Conservation (phyloP, 768 basidiomycete genomes). For the Galerina marginata region DNA sequence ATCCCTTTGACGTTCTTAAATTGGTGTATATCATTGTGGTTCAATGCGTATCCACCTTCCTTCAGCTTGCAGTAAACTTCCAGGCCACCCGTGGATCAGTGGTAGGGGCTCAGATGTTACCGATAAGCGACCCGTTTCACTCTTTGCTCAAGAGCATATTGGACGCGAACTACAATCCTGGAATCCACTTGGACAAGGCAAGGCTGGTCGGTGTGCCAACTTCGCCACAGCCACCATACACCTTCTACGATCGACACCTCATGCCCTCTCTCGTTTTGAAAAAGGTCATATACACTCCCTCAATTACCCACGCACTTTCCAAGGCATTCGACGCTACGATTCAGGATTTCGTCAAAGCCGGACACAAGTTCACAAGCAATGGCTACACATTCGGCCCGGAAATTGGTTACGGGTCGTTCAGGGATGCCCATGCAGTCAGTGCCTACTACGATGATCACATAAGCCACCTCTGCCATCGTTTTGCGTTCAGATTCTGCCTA, state of each 20-base stretch:
- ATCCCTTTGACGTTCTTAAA: too few relatives aligned
- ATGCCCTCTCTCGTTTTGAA: neutral
- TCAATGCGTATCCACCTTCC: too few relatives aligned
- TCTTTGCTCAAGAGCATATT: too few relatives aligned
- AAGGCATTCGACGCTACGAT: neutral
- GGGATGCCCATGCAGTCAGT: neutral
- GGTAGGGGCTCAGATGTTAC: too few relatives aligned
- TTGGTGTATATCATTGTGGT: too few relatives aligned
- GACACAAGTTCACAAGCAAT: neutral
- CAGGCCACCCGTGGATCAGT: too few relatives aligned
- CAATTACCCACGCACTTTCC: neutral
- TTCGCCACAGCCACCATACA: neutral
- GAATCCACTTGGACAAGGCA: too few relatives aligned
- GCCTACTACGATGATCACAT: neutral
- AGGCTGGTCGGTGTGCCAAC: too few relatives aligned
- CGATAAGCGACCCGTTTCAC: too few relatives aligned
- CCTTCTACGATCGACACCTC: conserved; percentile 8
- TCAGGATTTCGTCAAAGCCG: neutral
- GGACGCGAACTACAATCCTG: too few relatives aligned
- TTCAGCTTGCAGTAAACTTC: too few relatives aligned
- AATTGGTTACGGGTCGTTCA: neutral
- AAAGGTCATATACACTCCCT: neutral
- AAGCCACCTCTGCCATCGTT: neutral
- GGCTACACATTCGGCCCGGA: neutral
- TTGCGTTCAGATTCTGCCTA: neutral